These are phyloP conservation scores for Trametes versicolor DNA, from an alignment of 1,284 basidiomycete genomes.

Conservation along the genomic window DNA sequence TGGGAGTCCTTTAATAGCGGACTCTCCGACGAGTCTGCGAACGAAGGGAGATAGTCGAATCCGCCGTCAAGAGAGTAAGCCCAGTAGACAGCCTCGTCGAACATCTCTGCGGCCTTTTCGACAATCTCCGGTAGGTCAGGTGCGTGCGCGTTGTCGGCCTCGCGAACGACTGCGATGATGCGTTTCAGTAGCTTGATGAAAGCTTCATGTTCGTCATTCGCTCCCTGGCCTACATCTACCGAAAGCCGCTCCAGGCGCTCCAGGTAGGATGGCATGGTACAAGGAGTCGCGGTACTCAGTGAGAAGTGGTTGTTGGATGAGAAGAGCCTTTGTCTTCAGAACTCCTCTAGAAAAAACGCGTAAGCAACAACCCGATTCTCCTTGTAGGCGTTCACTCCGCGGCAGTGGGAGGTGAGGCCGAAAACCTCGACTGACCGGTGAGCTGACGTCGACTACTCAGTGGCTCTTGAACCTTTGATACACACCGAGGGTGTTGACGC, in stretches of 20 bases:
- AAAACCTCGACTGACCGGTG: no score
- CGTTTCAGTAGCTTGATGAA: slow-evolving; percentile 32
- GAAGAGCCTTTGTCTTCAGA: no score
- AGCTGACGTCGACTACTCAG: no score
- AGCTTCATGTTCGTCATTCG: background rate
- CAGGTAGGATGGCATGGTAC: slow-evolving; percentile 1
- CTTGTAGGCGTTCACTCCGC: no score
- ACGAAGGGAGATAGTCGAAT: slow-evolving; percentile 44
- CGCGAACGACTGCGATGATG: slow-evolving; percentile 34
- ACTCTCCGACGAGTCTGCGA: slow-evolving; percentile 44
- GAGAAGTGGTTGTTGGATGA: no score
- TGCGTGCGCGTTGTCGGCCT: slow-evolving; percentile 27
- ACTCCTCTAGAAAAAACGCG: no score
- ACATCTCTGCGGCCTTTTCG: slow-evolving; percentile 43
- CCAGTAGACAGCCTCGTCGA: slow-evolving; percentile 34
- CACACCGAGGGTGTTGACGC: no score
- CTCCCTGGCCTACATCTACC: background rate
- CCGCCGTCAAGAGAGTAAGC: slow-evolving; percentile 35
- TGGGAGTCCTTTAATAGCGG: slow-evolving; percentile 37
- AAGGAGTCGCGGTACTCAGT: no score
- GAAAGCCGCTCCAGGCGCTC: background rate
- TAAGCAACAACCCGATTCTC: no score
- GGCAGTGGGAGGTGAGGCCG: no score
- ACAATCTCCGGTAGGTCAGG: slow-evolving; percentile 42
- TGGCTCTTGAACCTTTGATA: no score